Base-by-base conservation (phyloP, 768 basidiomycete genomes). In the Boletus pseudopeckii region DNA sequence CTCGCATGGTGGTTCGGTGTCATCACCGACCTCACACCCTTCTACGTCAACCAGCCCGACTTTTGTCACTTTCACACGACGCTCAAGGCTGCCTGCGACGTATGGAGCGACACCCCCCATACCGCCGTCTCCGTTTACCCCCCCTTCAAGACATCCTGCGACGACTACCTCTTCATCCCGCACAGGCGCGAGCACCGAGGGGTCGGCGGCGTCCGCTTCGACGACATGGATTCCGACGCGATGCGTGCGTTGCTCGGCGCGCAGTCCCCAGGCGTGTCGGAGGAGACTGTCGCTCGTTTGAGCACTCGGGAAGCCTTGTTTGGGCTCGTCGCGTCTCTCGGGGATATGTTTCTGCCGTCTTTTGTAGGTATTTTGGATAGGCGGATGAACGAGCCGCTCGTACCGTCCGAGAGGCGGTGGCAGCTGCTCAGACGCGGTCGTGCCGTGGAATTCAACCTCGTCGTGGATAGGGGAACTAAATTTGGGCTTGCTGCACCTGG, bases 391-490 rank as follows among this genome's bases (percentile, higher is more conserved):
- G 76, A 75, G 7, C 55, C 62, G 9, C 22, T 65, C 34, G 32
- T 54, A 8, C 52, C 52, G 13, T 33, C 33, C 7, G 64, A 65
- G 39, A 71, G 75, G 55, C 65, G 80, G 34, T 83, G 80, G 81
- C 82, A 83, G 55, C 72, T 79, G 55, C 49, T 84, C 37, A 66
- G 81, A 44, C 67, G 80, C 17, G 79, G 80, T 18, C 72, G 77
- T 9, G 77, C 80, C 59, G 78, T 81, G 47, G 79, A 84, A 59
- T 83, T 87, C 70, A 86, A 83, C 67, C 72, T 88, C 52, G 78
- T 85, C n/a, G 75, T 81, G 62, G 85, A 86, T 63, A 74, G 86
- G 38, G 86, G 85, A 5, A 86, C 85, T 17, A 84, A 82, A 65
- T 86, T 85, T 56, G 84, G 82, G 10, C 71, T 87, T 45, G 72